phyloP scores from a whole-genome alignment of 148 eudicot genomes.

The Polygonum maritimum region DNA sequence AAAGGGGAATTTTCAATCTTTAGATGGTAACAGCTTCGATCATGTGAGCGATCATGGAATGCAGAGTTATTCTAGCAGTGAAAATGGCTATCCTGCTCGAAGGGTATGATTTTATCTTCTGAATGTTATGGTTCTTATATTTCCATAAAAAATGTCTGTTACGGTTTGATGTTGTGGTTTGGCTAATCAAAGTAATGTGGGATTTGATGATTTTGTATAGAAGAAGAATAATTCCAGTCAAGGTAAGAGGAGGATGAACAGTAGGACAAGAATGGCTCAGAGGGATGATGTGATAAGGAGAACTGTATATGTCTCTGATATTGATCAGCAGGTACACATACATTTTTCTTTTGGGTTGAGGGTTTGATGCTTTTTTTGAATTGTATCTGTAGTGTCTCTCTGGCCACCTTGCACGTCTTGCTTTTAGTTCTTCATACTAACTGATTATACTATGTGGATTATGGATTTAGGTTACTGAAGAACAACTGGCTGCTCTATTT shows the following conservation, averaged over 20 bases:
- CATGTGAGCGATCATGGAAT: neutral
- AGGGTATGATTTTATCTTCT: slow-evolving; percentile 14
- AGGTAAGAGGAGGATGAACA: slow-evolving; percentile 55
- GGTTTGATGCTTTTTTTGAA: neutral
- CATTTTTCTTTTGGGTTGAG: neutral
- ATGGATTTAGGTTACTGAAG: slow-evolving; percentile 79
- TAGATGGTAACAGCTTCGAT: slow-evolving; percentile 4
- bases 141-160: neutral
- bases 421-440: neutral
- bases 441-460: neutral
- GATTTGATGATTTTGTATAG: slow-evolving; percentile 18
- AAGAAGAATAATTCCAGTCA: slow-evolving; percentile 36
- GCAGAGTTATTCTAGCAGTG: slow-evolving; percentile 10
- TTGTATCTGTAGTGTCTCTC: neutral
- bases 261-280: slow-evolving; percentile 75
- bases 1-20: slow-evolving; percentile 8
- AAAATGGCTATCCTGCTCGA: slow-evolving; percentile 9
- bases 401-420: neutral
- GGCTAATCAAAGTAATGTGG: slow-evolving; percentile 7
- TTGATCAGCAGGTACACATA: slow-evolving; percentile 70
- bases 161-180: neutral
- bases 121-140: neutral
- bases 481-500: slow-evolving; percentile 90
- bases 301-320: slow-evolving; percentile 95
- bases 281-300: slow-evolving; percentile 77